These are phyloP conservation scores for Colletotrichum sp. DNA, from an alignment of 2,329 filamentous ascomycete genomes.

Conservation along the genomic window DNA sequence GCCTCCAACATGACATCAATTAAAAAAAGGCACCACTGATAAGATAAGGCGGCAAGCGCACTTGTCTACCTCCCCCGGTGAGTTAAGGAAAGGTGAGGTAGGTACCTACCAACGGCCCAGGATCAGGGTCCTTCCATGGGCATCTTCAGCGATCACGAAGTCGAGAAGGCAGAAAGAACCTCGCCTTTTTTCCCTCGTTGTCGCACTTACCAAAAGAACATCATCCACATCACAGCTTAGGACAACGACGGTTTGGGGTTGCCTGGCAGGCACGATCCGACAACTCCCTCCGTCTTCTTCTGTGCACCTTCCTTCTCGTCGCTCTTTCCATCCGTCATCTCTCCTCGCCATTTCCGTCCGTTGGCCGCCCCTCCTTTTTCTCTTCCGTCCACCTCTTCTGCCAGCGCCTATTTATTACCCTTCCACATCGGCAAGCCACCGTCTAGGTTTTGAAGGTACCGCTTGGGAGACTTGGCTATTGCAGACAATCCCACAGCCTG, in stretches of 20 bases:
- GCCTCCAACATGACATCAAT: conserved; percentile 3
- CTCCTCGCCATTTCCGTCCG: background rate
- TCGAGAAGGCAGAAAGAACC: background rate
- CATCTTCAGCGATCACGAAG: background rate
- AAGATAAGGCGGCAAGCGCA: conserved; percentile 6
- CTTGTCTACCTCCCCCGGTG: background rate
- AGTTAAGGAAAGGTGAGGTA: background rate
- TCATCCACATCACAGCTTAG: background rate
- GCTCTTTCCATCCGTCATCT: background rate
- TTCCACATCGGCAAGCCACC: background rate
- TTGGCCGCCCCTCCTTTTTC: background rate
- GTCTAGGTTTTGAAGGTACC: background rate
- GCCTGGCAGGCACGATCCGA: background rate
- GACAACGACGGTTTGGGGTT: background rate
- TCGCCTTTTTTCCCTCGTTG: background rate
- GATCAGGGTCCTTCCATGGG: background rate
- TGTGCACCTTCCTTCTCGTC: background rate
- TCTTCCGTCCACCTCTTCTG: background rate
- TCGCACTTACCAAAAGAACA: background rate
- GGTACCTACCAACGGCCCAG: background rate
- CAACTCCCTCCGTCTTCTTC: background rate
- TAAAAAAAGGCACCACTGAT: background rate
- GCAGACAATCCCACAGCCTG: conserved; percentile 2
- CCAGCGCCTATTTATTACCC: background rate
- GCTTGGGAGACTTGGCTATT: background rate